A percentile compares a stretch with the other conserved stretches of the same genome.
Conservation (phyloP, 768 basidiomycete species). For the Kwoniella heveanensis region DNA sequence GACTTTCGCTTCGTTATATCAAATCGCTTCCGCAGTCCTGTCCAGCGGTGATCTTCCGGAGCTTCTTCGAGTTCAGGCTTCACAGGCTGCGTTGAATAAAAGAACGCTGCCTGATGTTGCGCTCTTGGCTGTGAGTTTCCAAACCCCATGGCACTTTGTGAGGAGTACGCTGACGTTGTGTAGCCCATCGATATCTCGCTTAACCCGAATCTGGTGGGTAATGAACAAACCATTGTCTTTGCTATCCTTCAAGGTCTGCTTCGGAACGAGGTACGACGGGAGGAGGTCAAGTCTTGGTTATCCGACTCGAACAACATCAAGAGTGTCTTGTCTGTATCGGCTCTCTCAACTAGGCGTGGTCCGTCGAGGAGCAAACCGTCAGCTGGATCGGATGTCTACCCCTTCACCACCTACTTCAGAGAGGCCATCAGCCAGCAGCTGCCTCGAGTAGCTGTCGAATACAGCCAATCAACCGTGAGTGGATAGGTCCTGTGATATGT, state of each 20-base stretch:
- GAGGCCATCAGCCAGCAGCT: slow-evolving; percentile 8
- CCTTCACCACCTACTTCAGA: slow-evolving; percentile 20
- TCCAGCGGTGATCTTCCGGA: neutral
- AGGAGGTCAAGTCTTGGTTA: slow-evolving; percentile 22
- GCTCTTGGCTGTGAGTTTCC: slow-evolving; percentile 2
- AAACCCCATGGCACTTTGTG: neutral
- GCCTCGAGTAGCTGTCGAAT: neutral
- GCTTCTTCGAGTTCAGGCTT: neutral
- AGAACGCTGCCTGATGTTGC: neutral
- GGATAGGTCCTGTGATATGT: too few species aligned
- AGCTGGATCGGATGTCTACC: slow-evolving; percentile 32
- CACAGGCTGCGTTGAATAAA: neutral
- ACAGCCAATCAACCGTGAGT: neutral
- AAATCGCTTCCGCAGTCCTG: slow-evolving; percentile 3
- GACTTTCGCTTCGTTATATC: neutral
- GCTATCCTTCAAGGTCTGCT: slow-evolving; percentile 20
- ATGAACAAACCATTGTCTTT: slow-evolving; percentile 11
- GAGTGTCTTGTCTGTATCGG: slow-evolving; percentile 30
- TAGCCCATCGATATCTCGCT: slow-evolving; percentile 25
- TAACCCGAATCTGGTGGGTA: slow-evolving; percentile 26
- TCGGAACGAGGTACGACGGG: slow-evolving; percentile 20
- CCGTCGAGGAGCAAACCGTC: slow-evolving; percentile 19
- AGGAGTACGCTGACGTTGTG: neutral
- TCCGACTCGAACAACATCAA: slow-evolving; percentile 24
- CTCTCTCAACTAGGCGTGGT: slow-evolving; percentile 14